Evolutionary conservation across 805 yeast species (phyloP).

Genomic region (Saccharomycopsis fibuligera): DNA sequence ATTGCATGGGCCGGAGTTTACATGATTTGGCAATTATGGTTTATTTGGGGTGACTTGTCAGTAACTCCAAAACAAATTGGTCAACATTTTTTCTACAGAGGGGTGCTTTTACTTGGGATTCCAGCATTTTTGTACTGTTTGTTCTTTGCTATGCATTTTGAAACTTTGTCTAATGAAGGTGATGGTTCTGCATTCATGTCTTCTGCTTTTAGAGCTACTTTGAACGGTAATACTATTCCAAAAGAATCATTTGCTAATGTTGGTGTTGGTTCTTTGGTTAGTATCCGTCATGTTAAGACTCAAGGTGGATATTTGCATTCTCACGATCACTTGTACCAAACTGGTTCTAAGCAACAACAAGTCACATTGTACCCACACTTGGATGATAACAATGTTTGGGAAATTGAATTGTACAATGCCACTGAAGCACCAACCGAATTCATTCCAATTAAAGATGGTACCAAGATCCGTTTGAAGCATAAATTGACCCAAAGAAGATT

Average conservation of each 20-base stretch:
- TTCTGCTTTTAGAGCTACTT: conserved; percentile 61
- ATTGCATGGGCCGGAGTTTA: conserved; percentile 68
- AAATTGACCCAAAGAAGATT: conserved; percentile 53
- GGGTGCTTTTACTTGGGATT: conserved; percentile 46
- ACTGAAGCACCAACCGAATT: conserved; percentile 51
- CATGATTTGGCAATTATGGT: conserved; percentile 62
- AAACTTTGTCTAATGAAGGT: conserved; percentile 51
- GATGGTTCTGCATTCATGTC: conserved; percentile 70
- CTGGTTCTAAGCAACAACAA: conserved; percentile 83
- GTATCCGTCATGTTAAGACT: conserved; percentile 63
- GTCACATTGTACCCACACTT: conserved; percentile 73
- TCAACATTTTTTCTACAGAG: conserved; percentile 47
- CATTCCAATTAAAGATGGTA: conserved; percentile 58
- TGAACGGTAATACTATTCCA: conserved; percentile 58
- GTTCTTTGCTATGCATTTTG: conserved; percentile 61
- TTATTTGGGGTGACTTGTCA: conserved; percentile 62
- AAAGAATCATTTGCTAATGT: conserved; percentile 53
- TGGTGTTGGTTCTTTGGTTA: conserved; percentile 63
- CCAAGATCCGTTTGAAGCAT: conserved; percentile 65
- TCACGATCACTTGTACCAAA: conserved; percentile 63
- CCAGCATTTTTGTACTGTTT: conserved; percentile 50
- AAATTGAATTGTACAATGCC: conserved; percentile 57
- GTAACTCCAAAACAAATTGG: conserved; percentile 38
- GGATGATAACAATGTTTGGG: conserved; percentile 70
- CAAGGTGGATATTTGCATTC: conserved; percentile 80